phyloP scores from a whole-genome alignment of 495 filamentous ascomycete genomes.

The Penicillium salamii region DNA sequence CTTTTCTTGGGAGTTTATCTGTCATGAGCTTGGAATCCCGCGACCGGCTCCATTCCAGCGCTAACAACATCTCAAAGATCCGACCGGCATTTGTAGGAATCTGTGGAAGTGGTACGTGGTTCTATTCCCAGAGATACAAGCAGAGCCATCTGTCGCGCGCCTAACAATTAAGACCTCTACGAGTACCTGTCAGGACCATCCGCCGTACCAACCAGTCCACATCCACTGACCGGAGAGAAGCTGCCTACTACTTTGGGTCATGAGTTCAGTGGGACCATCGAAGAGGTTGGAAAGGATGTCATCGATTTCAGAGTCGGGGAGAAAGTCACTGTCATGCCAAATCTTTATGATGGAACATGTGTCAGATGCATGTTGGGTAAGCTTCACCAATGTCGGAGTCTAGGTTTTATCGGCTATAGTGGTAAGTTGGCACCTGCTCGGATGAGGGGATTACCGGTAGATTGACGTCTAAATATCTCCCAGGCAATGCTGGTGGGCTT shows the following conservation, averaged over 20 bases:
- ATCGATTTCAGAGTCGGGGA: slow-evolving; percentile 49
- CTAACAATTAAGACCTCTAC: slow-evolving; percentile 10
- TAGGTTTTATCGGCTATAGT: slow-evolving; percentile 60
- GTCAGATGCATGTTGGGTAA: slow-evolving; percentile 48
- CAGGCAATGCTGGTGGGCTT: slow-evolving; percentile 29
- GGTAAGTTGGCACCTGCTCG: slow-evolving; percentile 19
- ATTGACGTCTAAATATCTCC: too few species aligned
- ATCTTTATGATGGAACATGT: slow-evolving; percentile 58
- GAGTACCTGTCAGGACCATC: slow-evolving; percentile 43
- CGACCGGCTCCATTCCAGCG: background rate
- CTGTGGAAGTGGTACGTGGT: slow-evolving; percentile 30
- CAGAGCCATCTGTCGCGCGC: background rate
- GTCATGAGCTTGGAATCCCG: background rate
- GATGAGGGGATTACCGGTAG: too few species aligned
- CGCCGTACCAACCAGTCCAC: slow-evolving; percentile 49
- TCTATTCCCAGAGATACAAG: background rate
- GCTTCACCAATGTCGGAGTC: slow-evolving; percentile 57
- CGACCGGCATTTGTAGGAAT: slow-evolving; percentile 35
- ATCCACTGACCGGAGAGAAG: slow-evolving; percentile 52
- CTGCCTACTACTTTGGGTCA: slow-evolving; percentile 59
- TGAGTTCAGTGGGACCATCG: slow-evolving; percentile 56
- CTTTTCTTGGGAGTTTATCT: too few species aligned
- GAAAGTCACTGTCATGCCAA: slow-evolving; percentile 55
- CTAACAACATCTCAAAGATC: slow-evolving; percentile 18
- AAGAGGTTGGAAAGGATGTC: slow-evolving; percentile 56